Evolutionary conservation across 2,329 filamentous ascomycete genomes (phyloP).

Genomic region (Penicillium corylophilum): DNA sequence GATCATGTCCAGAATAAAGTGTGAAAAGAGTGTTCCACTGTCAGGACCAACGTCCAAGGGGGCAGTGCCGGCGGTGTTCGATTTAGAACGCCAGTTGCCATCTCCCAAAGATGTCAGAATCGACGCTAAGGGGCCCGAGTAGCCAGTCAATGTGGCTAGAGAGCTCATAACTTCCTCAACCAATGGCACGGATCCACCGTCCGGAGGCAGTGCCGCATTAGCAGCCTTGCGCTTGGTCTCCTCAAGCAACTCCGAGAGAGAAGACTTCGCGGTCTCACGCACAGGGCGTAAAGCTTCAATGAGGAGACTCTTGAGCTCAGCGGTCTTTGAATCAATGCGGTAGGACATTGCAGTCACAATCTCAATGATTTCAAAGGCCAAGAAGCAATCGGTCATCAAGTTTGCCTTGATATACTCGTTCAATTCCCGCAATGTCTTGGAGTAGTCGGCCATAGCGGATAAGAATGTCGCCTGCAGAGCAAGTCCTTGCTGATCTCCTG

Average conservation of each 20-base stretch:
- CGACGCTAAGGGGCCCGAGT: slow-evolving; percentile 79
- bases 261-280: slow-evolving; percentile 85
- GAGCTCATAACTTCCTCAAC: slow-evolving; percentile 83
- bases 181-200: slow-evolving; percentile 75
- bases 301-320: slow-evolving; percentile 79
- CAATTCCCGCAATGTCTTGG: slow-evolving; percentile 80
- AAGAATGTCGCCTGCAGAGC: slow-evolving; percentile 79
- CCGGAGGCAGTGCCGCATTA: slow-evolving; percentile 67
- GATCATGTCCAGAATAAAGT: slow-evolving; percentile 87
- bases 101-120: slow-evolving; percentile 92
- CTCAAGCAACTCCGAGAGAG: slow-evolving; percentile 77
- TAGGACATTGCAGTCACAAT: slow-evolving; percentile 78
- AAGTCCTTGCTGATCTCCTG: slow-evolving; percentile 76
- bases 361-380: slow-evolving; percentile 93
- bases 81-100: slow-evolving; percentile 75
- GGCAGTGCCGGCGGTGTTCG: slow-evolving; percentile 65
- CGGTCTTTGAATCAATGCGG: slow-evolving; percentile 76
- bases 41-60: slow-evolving; percentile 86
- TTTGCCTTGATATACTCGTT: slow-evolving; percentile 87
- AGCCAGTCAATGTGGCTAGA: slow-evolving; percentile 81
- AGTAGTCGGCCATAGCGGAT: slow-evolving; percentile 74
- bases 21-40: slow-evolving; percentile 79
- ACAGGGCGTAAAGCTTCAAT: slow-evolving; percentile 85
- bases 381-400: slow-evolving; percentile 84
- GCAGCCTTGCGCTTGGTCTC: slow-evolving; percentile 73